Percentiles rank a stretch among this genome's conserved stretches.
Conservation (phyloP, 352 stramenopile species). For the Pythium dissimile region DNA sequence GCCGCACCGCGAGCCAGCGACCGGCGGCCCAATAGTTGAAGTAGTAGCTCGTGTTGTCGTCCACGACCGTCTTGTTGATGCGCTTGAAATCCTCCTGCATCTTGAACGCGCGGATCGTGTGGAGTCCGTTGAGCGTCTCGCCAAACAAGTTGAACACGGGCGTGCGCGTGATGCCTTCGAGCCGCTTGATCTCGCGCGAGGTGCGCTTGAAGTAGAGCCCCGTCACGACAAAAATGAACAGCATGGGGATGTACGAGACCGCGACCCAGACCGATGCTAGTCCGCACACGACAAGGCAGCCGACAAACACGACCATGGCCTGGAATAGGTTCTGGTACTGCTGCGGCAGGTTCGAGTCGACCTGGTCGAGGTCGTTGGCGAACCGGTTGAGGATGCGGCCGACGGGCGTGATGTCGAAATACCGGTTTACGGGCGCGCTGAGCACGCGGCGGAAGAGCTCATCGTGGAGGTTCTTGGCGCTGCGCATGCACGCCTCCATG, state of each 20-base stretch:
- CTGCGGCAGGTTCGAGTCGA: conserved; percentile 40
- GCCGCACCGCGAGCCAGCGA: conserved; percentile 93
- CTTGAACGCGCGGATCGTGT: conserved; percentile 87
- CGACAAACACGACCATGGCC: conserved; percentile 26
- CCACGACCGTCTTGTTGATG: conserved; percentile 31
- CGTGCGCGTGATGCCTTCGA: conserved; percentile 86
- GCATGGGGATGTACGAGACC: conserved; percentile 55
- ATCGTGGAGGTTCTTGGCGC: conserved; percentile 38
- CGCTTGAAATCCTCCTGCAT: conserved; percentile 32
- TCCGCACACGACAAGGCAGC: conserved; percentile 32
- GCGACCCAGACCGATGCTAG: conserved; percentile 38
- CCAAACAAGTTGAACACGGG: conserved; percentile 92
- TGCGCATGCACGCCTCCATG: conserved; percentile 36
- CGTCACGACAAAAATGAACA: conserved; percentile 37
- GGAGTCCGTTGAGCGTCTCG: conserved; percentile 91
- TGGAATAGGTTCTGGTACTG: conserved; percentile 44
- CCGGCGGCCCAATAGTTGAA: conserved; percentile 37
- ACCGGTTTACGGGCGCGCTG: conserved; percentile 46
- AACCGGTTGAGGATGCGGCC: conserved; percentile 69
- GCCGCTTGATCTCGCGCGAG: conserved; percentile 88
- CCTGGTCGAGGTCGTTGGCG: conserved; percentile 54
- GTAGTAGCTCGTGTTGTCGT: conserved; percentile 41
- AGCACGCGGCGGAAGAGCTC: conserved; percentile 48
- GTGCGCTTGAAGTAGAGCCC: conserved; percentile 84
- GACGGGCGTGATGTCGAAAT: conserved; percentile 66